These are phyloP conservation scores for Syzygium aromaticum DNA, from an alignment of 345 rosid species.

Conservation along the genomic window DNA sequence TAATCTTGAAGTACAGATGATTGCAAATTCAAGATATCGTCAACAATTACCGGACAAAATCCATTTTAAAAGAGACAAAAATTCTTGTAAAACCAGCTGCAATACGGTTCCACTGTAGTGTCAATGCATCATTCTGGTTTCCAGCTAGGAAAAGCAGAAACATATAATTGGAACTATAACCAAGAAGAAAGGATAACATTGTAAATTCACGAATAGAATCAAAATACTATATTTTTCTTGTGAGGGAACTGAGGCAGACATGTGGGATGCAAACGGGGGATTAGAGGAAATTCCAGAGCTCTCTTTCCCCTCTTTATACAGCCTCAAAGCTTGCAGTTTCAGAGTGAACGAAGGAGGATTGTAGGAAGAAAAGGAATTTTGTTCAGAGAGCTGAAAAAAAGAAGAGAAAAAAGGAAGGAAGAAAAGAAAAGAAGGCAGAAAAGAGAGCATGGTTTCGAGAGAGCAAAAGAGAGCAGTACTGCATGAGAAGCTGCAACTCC, in stretches of 20 bases:
- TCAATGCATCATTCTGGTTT: neutral
- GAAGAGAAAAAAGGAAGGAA: neutral
- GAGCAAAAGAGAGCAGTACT: constrained; percentile 47
- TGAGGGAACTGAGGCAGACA: constrained; percentile 26
- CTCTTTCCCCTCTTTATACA: constrained; percentile 14
- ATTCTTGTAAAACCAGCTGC: neutral
- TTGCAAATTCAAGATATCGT: neutral
- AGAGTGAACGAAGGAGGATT: neutral
- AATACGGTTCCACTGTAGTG: neutral
- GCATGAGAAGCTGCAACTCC: constrained; percentile 45
- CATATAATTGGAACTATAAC: neutral
- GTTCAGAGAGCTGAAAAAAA: neutral
- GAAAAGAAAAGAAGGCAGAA: neutral
- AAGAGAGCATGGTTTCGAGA: constrained; percentile 31
- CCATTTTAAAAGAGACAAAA: neutral
- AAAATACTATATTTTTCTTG: constrained; percentile 8
- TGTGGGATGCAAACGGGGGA: constrained; percentile 26
- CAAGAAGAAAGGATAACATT: constrained; percentile 18
- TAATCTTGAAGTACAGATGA: neutral
- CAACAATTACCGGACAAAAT: neutral
- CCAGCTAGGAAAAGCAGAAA: neutral
- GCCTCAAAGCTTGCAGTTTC: neutral
- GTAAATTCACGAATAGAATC: constrained; percentile 14
- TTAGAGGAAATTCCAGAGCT: constrained; percentile 27
- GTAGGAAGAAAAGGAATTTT: neutral